Base-by-base conservation (phyloP, 768 basidiomycete genomes). In the Cystobasidiopsis lactophilus region DNA sequence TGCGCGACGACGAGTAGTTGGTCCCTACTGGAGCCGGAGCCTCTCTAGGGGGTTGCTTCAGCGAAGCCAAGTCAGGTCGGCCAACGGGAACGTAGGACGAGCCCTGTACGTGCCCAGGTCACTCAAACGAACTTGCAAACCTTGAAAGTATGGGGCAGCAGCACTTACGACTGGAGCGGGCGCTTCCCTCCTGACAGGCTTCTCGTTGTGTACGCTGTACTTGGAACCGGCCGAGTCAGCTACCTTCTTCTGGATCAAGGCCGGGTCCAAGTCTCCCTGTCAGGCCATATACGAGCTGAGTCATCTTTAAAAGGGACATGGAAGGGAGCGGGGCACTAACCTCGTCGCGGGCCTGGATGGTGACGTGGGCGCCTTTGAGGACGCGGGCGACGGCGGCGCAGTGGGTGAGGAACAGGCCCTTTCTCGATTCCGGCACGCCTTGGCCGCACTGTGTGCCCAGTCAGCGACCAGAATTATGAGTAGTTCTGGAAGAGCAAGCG, bases 401-500 rank as follows among this genome's bases (percentile, higher is more conserved):
- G 66, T 95, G 89, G 7, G 77, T 79, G 62, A 69, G 80, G 70
- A 91, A 91, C 23, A 93, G 72, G 7, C 91, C 91, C 66, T 96
- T 96, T 67, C 83, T 80, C 19, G 73, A 72, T 65, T 79, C 85
- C 13, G 91, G 91, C 1, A 96, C 91, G 53, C 91, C 91, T 62
- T 91, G 89, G 40, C 91, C 91, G 60, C 85, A 86, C 63, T 63
- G 50, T 11, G 29, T 26, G 14, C 9, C 2, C 14, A 27, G 19
- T 11, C 16, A 7, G 14, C 11, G 35, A 5, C 19, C 19, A 11
- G 29, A 16, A 23, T 19, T n/a, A 3, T 11, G 3, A 14, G 1
- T 4, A 19, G 16, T 18, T 18, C 24, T n/a, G 19, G 11, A 16
- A 39, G 16, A 16, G 35, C 39, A 37, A 33, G 50, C 21, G 16